Evolutionary conservation across 2,329 filamentous ascomycete species (phyloP).

Genomic region (Penicillium sp.): DNA sequence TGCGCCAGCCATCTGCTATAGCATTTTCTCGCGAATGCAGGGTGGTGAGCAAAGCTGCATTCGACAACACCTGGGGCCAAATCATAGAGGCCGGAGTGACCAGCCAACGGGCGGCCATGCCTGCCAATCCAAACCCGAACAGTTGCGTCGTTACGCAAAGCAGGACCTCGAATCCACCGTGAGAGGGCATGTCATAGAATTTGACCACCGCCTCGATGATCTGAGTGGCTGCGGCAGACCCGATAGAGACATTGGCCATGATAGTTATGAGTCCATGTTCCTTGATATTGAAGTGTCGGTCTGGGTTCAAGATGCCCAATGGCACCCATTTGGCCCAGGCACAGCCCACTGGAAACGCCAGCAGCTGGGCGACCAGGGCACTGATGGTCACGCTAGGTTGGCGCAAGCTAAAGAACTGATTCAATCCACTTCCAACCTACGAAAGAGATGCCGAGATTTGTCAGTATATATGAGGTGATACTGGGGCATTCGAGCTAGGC

Average conservation of each 20-base stretch:
- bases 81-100: slow-evolving; percentile 66
- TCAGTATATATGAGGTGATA: neutral
- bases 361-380: slow-evolving; percentile 49
- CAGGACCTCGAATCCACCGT: slow-evolving; percentile 65
- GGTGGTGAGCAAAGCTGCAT: slow-evolving; percentile 54
- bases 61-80: slow-evolving; percentile 64
- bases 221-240: slow-evolving; percentile 50
- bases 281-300: slow-evolving; percentile 48
- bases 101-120: slow-evolving; percentile 65
- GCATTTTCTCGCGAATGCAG: slow-evolving; percentile 43
- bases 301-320: slow-evolving; percentile 52
- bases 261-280: slow-evolving; percentile 54
- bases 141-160: slow-evolving; percentile 66
- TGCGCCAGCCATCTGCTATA: slow-evolving; percentile 51
- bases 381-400: slow-evolving; percentile 49
- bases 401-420: slow-evolving; percentile 48
- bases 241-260: slow-evolving; percentile 56
- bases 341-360: slow-evolving; percentile 54
- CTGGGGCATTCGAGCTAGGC: neutral
- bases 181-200: slow-evolving; percentile 64
- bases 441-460: slow-evolving; percentile 7
- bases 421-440: slow-evolving; percentile 46
- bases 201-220: slow-evolving; percentile 48
- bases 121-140: slow-evolving; percentile 69
- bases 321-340: slow-evolving; percentile 47